Percentiles rank a stretch among this genome's conserved stretches.
These are phyloP conservation scores for Scopulariopsis brevicaulis DNA, from an alignment of 2,329 filamentous ascomycete genomes.

Conservation along the genomic window DNA sequence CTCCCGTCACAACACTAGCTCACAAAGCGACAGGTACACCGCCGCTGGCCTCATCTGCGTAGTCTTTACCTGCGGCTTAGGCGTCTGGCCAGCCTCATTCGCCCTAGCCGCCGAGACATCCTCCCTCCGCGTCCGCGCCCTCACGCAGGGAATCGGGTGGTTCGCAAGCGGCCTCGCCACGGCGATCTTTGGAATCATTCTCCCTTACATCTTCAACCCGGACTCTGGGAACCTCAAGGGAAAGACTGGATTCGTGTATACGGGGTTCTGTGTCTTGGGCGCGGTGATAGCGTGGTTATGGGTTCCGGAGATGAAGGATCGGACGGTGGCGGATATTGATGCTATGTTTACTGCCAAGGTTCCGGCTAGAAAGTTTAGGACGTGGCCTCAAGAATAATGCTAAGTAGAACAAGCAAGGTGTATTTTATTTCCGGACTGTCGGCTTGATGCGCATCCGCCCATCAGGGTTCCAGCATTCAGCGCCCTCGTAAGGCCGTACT, in stretches of 20 bases:
- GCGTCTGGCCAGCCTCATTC: constrained; percentile 30
- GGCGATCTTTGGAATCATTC: constrained; percentile 25
- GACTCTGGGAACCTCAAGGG: constrained; percentile 23
- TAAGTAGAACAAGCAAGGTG: too few species aligned
- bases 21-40: not conserved
- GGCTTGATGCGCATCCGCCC: too few species aligned
- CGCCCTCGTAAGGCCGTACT: too few species aligned
- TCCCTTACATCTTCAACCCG: constrained; percentile 29
- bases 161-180: constrained; percentile 24
- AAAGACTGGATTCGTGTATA: constrained; percentile 26
- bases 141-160: constrained; percentile 31
- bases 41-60: constrained; percentile 25
- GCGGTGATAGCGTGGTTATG: constrained; percentile 26
- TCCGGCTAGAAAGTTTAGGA: not conserved
- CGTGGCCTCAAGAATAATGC: not conserved
- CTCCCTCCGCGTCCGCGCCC: constrained; percentile 27
- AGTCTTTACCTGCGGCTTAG: constrained; percentile 26
- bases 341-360: not conserved
- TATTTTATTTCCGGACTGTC: too few species aligned
- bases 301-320: constrained; percentile 41
- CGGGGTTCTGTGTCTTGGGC: constrained; percentile 20
- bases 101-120: constrained; percentile 29
- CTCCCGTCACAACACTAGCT: not conserved
- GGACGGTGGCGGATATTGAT: constrained; percentile 35
- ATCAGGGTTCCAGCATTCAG: too few species aligned